Conservation (phyloP, 768 basidiomycete species). For the Termitomyces sp. region DNA sequence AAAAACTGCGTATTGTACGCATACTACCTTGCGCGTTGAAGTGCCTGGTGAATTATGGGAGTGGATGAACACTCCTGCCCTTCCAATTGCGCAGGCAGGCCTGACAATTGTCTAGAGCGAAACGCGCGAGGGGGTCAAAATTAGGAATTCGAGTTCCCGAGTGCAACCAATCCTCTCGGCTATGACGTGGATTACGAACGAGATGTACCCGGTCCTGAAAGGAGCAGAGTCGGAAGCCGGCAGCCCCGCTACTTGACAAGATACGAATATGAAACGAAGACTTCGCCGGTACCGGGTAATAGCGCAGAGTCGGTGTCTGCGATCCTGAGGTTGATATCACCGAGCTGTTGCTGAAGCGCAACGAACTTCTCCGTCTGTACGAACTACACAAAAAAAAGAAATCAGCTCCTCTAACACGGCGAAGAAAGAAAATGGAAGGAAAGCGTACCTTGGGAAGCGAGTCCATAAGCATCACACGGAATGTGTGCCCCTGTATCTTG, state of each 20-base stretch:
- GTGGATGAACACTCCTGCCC: neutral
- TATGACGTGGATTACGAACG: neutral
- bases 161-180: neutral
- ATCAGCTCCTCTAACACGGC: neutral
- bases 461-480: conserved; percentile 13
- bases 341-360: conserved; percentile 1
- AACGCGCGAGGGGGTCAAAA: neutral
- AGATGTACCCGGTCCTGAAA: neutral
- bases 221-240: neutral
- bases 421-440: neutral
- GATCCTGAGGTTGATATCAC: neutral
- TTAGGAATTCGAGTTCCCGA: neutral
- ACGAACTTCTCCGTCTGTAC: conserved; percentile 8
- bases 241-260: conserved; percentile 1
- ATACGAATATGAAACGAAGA: conserved; percentile 6
- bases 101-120: neutral
- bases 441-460: conserved; percentile 10
- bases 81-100: neutral
- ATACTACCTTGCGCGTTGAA: neutral
- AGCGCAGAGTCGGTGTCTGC: neutral
- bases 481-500: conserved; percentile 8
- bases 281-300: neutral
- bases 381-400: neutral
- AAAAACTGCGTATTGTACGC: neutral
- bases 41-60: neutral